These are phyloP conservation scores for Pyrenopolyporus hunteri DNA, from an alignment of 495 filamentous ascomycete genomes.

Conservation along the genomic window DNA sequence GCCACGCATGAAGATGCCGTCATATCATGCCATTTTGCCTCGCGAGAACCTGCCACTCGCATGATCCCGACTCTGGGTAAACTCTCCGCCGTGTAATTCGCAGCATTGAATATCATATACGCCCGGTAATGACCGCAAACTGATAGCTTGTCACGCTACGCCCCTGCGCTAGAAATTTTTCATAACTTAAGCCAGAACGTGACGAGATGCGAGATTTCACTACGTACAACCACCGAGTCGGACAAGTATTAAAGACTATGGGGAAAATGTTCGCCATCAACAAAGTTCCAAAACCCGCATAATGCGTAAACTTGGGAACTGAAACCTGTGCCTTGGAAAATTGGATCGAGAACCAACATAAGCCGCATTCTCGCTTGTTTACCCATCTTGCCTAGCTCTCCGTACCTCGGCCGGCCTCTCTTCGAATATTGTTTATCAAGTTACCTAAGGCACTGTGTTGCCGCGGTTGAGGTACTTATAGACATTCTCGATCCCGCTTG, in stretches of 20 bases:
- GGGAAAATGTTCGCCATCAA: slow-evolving; percentile 1
- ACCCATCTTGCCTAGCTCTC: background rate
- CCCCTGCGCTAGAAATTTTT: slow-evolving; percentile 17
- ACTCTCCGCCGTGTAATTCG: background rate
- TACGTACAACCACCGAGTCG: slow-evolving; percentile 14
- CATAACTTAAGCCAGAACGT: slow-evolving; percentile 10
- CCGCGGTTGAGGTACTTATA: background rate
- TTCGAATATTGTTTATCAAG: background rate
- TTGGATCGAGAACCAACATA: slow-evolving; percentile 2
- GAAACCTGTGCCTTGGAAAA: background rate
- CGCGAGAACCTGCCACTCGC: slow-evolving; percentile 4
- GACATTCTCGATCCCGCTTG: background rate
- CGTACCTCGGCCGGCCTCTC: background rate
- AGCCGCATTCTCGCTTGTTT: background rate
- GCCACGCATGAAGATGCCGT: slow-evolving; percentile 30
- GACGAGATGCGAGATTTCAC: slow-evolving; percentile 4
- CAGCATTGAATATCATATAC: background rate
- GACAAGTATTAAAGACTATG: slow-evolving; percentile 18
- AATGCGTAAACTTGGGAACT: slow-evolving; percentile 8
- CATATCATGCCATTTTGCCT: slow-evolving; percentile 34
- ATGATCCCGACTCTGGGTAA: slow-evolving; percentile 8
- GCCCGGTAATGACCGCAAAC: slow-evolving; percentile 22
- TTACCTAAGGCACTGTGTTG: background rate
- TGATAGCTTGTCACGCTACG: slow-evolving; percentile 5
- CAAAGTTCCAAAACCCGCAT: slow-evolving; percentile 13